phyloP scores from a whole-genome alignment of 2,329 filamentous ascomycete species.

The Diplocarpon rosae region DNA sequence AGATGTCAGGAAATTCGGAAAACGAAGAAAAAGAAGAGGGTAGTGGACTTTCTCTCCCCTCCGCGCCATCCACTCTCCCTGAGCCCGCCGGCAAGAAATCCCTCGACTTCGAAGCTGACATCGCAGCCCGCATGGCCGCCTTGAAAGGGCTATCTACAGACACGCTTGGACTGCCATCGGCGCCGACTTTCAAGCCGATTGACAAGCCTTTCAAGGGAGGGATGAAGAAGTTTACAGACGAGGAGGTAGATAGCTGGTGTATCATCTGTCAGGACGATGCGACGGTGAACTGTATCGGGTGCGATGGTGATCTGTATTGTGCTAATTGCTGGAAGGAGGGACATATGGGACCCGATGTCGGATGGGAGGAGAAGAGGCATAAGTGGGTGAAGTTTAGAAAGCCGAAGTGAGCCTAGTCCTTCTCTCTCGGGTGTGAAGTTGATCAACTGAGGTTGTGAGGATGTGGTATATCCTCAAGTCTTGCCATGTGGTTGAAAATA shows the following conservation, averaged over 20 bases:
- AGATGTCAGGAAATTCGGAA: not conserved
- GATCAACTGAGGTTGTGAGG: no score
- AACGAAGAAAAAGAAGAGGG: conserved; percentile 1
- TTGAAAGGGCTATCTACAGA: conserved; percentile 16
- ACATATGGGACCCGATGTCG: conserved; percentile 58
- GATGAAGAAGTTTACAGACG: conserved; percentile 43
- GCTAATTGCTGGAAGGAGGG: conserved; percentile 71
- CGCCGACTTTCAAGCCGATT: conserved; percentile 21
- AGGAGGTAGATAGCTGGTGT: conserved; percentile 69
- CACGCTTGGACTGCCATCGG: conserved; percentile 23
- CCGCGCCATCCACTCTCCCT: conserved; percentile 18
- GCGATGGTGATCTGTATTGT: conserved; percentile 64
- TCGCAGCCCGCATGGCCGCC: conserved; percentile 24
- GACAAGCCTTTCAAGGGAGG: conserved; percentile 10
- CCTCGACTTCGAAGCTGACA: conserved; percentile 22
- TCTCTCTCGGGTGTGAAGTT: not conserved
- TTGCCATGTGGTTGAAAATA: no score
- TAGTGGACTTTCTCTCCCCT: conserved; percentile 15
- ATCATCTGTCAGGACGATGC: conserved; percentile 74
- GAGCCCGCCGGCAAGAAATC: conserved; percentile 13
- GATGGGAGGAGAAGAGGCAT: conserved; percentile 60
- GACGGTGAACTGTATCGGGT: conserved; percentile 60
- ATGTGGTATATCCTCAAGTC: no score
- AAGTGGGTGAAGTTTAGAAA: conserved; percentile 49
- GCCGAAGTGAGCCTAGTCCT: conserved; percentile 14